phyloP scores from a whole-genome alignment of 1,139 yeast species.

The Lodderomyces margitis region DNA sequence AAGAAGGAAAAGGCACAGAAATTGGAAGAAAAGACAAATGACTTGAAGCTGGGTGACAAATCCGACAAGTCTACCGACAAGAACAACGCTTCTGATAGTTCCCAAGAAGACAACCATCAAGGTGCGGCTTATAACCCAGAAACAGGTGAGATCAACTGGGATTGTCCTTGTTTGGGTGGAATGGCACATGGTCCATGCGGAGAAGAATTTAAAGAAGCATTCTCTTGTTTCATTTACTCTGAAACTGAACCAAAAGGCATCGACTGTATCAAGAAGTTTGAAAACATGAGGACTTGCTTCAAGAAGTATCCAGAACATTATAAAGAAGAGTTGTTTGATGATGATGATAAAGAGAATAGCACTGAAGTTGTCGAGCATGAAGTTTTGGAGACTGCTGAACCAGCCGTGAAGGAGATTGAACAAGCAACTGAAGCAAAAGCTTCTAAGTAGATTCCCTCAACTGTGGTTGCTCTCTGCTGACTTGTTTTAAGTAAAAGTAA shows the following conservation, averaged over 20 bases:
- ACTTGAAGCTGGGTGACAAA: slow-evolving; percentile 18
- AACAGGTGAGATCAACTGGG: slow-evolving; percentile 99
- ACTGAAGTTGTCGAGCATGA: slow-evolving; percentile 15
- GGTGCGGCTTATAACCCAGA: slow-evolving; percentile 89
- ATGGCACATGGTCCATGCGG: slow-evolving; percentile 99
- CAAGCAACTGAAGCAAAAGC: neutral
- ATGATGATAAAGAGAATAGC: slow-evolving; percentile 33
- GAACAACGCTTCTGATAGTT: neutral
- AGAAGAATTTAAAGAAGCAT: slow-evolving; percentile 94
- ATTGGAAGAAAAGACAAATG: neutral
- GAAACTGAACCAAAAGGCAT: slow-evolving; percentile 96
- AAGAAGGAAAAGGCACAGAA: slow-evolving; percentile 7
- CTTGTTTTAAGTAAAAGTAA: too few relatives aligned
- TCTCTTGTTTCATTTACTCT: slow-evolving; percentile 93
- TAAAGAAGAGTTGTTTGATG: slow-evolving; percentile 85
- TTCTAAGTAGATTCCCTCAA: neutral
- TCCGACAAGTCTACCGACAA: neutral
- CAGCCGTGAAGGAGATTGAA: slow-evolving; percentile 15
- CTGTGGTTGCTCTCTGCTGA: too few relatives aligned
- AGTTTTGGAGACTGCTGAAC: slow-evolving; percentile 14
- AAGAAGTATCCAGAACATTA: slow-evolving; percentile 91
- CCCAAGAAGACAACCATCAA: neutral
- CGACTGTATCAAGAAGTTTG: slow-evolving; percentile 91
- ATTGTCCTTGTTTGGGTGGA: slow-evolving; percentile 99
- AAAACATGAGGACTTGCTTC: slow-evolving; percentile 93